phyloP scores from a whole-genome alignment of 225 moss, liverwort and hornwort species.

The Thuidium tamariscinum region DNA sequence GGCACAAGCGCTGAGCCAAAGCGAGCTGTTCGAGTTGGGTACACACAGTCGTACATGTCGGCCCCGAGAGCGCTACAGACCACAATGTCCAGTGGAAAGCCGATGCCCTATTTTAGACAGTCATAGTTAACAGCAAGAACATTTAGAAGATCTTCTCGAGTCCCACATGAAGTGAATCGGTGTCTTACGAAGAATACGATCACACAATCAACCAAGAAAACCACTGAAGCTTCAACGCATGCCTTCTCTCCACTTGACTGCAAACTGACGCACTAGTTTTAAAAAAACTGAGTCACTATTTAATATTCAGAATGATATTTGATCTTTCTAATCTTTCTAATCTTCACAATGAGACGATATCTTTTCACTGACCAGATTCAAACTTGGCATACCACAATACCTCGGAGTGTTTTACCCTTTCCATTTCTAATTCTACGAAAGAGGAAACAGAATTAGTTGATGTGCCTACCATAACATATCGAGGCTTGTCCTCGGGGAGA shows the following conservation, averaged over 20 bases:
- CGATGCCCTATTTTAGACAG: conserved; percentile 58
- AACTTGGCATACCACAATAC: not conserved
- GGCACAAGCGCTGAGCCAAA: conserved; percentile 92
- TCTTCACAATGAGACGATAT: not conserved
- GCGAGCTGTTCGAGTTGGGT: conserved; percentile 88
- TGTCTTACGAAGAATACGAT: not conserved
- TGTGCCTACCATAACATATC: conserved; percentile 84
- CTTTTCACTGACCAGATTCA: not conserved
- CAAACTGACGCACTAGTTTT: not conserved
- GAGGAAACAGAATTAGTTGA: not conserved
- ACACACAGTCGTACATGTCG: conserved; percentile 98
- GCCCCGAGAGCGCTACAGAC: conserved; percentile 97
- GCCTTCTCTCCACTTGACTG: not conserved
- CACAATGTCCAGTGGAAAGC: conserved; percentile 90
- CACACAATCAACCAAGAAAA: not conserved
- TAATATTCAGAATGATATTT: not conserved
- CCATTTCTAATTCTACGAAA: not conserved
- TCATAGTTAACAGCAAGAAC: not conserved
- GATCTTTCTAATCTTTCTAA: not conserved
- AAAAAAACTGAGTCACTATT: not conserved
- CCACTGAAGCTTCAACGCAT: not conserved
- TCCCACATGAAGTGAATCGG: not conserved
- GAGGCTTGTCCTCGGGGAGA: conserved; percentile 89
- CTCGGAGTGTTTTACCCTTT: not conserved
- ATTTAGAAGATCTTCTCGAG: not conserved